Conservation (phyloP, 257 asterid genomes). For the Solanum okadae region DNA sequence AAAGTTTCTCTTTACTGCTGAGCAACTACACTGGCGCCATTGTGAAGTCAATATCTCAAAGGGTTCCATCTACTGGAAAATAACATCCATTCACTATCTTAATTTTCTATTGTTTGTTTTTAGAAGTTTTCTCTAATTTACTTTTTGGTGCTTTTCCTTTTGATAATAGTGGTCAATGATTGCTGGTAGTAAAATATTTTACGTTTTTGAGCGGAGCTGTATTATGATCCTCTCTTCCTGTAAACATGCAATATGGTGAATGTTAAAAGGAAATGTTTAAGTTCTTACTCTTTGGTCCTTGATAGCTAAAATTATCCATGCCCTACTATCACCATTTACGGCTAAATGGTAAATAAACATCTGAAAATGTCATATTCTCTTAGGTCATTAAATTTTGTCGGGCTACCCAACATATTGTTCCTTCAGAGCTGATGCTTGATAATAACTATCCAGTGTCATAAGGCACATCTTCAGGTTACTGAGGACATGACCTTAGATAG, state of each 20-base stretch:
- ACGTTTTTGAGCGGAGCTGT: not conserved
- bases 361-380: not conserved
- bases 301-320: not conserved
- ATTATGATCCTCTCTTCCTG: not conserved
- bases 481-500: no score
- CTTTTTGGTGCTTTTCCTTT: not conserved
- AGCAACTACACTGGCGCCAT: not conserved
- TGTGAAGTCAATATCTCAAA: not conserved
- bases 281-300: not conserved
- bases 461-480: not conserved
- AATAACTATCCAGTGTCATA: not conserved
- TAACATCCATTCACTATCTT: not conserved
- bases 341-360: not conserved
- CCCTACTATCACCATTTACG: not conserved
- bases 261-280: not conserved
- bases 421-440: not conserved
- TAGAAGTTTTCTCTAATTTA: not conserved
- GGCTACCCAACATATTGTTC: not conserved
- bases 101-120: not conserved
- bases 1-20: not conserved
- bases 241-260: not conserved
- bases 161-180: not conserved
- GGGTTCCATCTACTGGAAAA: not conserved
- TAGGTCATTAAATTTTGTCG: not conserved
- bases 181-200: not conserved